Evolutionary conservation across 2,329 filamentous ascomycete genomes (phyloP).

Genomic region (Fusarium tuaranense): DNA sequence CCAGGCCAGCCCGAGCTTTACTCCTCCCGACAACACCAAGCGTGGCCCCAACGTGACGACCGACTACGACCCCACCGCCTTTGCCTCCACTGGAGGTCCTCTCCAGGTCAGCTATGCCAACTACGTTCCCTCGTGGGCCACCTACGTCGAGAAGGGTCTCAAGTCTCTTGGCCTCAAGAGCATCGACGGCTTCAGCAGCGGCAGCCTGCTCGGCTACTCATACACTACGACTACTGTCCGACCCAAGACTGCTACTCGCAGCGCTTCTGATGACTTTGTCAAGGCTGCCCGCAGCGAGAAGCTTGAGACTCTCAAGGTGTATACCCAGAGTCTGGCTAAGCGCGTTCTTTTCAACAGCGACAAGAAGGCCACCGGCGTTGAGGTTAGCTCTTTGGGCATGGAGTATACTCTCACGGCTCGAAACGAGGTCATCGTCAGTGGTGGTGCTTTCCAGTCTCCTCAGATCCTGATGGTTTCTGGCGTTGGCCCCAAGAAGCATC

Average conservation of each 20-base stretch:
- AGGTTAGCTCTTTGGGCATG: constrained; percentile 26
- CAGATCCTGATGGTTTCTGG: constrained; percentile 40
- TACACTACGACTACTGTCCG: constrained; percentile 38
- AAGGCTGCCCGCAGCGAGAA: constrained; percentile 41
- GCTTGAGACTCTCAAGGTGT: constrained; percentile 53
- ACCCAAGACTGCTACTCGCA: constrained; percentile 38
- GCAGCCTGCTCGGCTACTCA: constrained; percentile 40
- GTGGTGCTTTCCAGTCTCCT: constrained; percentile 33
- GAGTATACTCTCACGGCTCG: constrained; percentile 30
- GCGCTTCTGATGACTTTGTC: constrained; percentile 44
- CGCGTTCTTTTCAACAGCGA: constrained; percentile 57
- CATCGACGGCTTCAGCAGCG: constrained; percentile 37
- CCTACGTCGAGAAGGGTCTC: constrained; percentile 40
- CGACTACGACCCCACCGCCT: constrained; percentile 43
- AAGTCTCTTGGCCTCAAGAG: constrained; percentile 43
- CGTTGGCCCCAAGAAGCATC: constrained; percentile 22
- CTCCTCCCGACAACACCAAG: constrained; percentile 36
- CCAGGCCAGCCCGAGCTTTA: constrained; percentile 43
- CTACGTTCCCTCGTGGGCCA: constrained; percentile 39
- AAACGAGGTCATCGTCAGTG: constrained; percentile 36
- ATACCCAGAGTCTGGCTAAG: constrained; percentile 55
- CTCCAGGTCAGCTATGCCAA: constrained; percentile 44
- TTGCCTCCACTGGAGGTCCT: constrained; percentile 39
- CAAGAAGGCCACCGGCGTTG: constrained; percentile 56
- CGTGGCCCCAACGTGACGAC: constrained; percentile 39